Conservation (phyloP, 331 rosid genomes). For the Cydonia oblonga region DNA sequence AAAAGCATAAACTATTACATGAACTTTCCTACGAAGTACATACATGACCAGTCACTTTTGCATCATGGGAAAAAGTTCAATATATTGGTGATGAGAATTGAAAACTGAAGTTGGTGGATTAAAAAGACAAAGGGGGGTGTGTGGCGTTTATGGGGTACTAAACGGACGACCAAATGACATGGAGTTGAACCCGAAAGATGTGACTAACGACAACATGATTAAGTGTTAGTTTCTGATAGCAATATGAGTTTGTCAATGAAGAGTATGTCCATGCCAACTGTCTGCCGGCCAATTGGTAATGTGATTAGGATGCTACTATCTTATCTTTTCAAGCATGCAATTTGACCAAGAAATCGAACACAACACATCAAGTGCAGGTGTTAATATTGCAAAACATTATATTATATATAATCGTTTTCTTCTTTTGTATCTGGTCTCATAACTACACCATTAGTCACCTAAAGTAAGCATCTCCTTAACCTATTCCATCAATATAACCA, state of each 20-base stretch:
- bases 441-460: background rate
- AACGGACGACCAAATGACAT: no score
- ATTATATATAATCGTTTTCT: background rate
- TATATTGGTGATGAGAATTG: no score
- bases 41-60: no score
- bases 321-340: background rate
- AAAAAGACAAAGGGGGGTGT: no score
- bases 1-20: no score
- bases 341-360: background rate
- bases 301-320: slow-evolving; percentile 4
- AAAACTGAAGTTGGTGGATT: no score
- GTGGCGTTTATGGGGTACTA: no score
- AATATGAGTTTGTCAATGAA: background rate
- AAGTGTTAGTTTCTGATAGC: background rate
- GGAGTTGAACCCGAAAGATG: no score
- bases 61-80: no score
- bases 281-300: background rate
- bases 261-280: background rate
- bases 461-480: background rate
- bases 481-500: background rate
- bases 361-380: no score
- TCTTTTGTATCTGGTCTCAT: background rate
- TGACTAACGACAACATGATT: no score
- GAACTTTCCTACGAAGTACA: no score
- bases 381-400: background rate